Conservation (phyloP, 164 flowering plant genomes). For the Stephania japonica region DNA sequence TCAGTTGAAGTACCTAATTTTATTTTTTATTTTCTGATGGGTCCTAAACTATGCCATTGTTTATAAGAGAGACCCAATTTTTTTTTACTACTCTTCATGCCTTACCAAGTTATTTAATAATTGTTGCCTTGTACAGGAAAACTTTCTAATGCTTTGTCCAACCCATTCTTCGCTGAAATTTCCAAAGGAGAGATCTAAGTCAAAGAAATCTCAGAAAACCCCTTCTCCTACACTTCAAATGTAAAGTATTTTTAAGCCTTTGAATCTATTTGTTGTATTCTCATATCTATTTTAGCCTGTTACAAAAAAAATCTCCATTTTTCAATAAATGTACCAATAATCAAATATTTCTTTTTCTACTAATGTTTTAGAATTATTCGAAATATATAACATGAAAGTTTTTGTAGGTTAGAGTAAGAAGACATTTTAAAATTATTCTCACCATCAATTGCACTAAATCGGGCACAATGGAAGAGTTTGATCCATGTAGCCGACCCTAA, state of each 20-base stretch:
- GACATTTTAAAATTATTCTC: too few species aligned
- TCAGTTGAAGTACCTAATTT: neutral
- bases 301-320: neutral
- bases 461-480: too few species aligned
- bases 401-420: neutral
- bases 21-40: neutral
- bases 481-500: too few species aligned
- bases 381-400: neutral
- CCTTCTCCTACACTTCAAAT: neutral
- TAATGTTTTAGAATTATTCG: neutral
- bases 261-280: neutral
- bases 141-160: constrained; percentile 70
- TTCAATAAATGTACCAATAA: neutral
- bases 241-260: neutral
- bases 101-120: neutral
- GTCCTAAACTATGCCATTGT: neutral
- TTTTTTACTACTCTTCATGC: neutral
- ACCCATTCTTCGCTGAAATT: constrained; percentile 49
- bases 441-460: too few species aligned
- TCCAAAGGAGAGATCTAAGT: constrained; percentile 51
- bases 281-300: neutral
- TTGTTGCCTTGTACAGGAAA: constrained; percentile 36
- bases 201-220: constrained; percentile 11
- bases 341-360: neutral
- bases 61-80: neutral